Conservation (phyloP, 352 stramenopile genomes). For the Globisporangium polare region DNA sequence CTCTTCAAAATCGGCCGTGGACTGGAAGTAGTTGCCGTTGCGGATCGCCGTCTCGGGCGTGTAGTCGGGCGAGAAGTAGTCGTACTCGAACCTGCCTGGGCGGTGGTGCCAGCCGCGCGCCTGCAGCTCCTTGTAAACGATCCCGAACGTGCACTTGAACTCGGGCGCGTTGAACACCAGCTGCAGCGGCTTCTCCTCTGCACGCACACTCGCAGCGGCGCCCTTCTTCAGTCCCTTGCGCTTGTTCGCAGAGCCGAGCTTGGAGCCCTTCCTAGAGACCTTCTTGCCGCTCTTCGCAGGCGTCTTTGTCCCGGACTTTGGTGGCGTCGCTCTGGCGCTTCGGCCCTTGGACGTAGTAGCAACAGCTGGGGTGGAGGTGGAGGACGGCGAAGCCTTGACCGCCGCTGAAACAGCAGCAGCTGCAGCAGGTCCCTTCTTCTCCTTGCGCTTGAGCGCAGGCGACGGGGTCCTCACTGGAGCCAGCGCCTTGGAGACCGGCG, state of each 20-base stretch:
- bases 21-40: slow-evolving; percentile 69
- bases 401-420: neutral
- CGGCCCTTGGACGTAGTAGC: neutral
- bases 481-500: neutral
- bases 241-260: slow-evolving; percentile 11
- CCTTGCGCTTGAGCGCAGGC: slow-evolving; percentile 24
- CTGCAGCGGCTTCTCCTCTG: slow-evolving; percentile 15
- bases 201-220: slow-evolving; percentile 14
- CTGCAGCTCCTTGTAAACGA: slow-evolving; percentile 61
- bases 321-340: slow-evolving; percentile 13
- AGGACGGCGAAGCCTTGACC: neutral
- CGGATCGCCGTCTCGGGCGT: slow-evolving; percentile 44
- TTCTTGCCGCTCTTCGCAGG: slow-evolving; percentile 26
- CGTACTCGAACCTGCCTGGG: slow-evolving; percentile 65
- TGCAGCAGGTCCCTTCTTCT: slow-evolving; percentile 15
- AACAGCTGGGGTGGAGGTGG: neutral
- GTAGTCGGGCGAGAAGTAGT: slow-evolving; percentile 77
- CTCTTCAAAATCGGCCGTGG: slow-evolving; percentile 44
- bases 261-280: slow-evolving; percentile 11
- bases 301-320: slow-evolving; percentile 18
- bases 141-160: slow-evolving; percentile 67
- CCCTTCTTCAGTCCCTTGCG: slow-evolving; percentile 17
- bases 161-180: slow-evolving; percentile 50
- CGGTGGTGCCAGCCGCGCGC: slow-evolving; percentile 56
- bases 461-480: slow-evolving; percentile 21